Conservation (phyloP, 371 early-diverging fungal species). For the Syncephalis plumigaleata region DNA sequence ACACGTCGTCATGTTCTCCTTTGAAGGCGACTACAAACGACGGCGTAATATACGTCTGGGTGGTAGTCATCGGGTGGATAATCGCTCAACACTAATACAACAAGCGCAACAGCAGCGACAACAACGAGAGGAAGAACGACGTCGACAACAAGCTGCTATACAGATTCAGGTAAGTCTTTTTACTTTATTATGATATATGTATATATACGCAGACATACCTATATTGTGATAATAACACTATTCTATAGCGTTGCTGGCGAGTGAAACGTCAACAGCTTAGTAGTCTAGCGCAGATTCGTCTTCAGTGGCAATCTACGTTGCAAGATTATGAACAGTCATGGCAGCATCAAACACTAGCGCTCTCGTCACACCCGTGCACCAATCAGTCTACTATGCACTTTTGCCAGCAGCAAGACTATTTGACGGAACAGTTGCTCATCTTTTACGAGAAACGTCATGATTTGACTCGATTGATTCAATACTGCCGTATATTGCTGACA, state of each 20-base stretch:
- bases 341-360: no score
- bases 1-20: constrained; percentile 11
- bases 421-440: no score
- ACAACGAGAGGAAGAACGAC: constrained; percentile 50
- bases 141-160: constrained; percentile 27
- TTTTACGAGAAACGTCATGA: no score
- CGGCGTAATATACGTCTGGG: constrained; percentile 66
- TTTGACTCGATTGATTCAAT: no score
- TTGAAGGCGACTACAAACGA: constrained; percentile 55
- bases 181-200: neutral
- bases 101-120: constrained; percentile 60
- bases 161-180: constrained; percentile 39
- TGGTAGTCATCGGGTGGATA: constrained; percentile 36
- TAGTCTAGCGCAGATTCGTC: neutral
- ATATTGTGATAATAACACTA: neutral
- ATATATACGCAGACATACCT: neutral
- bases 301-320: neutral
- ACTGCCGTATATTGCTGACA: no score
- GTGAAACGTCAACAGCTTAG: neutral
- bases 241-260: neutral
- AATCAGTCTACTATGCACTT: no score
- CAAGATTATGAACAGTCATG: neutral
- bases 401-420: no score
- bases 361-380: no score
- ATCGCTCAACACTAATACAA: constrained; percentile 42